These are phyloP conservation scores for Monosporascus sp. DNA, from an alignment of 2,329 filamentous ascomycete species.

Conservation along the genomic window DNA sequence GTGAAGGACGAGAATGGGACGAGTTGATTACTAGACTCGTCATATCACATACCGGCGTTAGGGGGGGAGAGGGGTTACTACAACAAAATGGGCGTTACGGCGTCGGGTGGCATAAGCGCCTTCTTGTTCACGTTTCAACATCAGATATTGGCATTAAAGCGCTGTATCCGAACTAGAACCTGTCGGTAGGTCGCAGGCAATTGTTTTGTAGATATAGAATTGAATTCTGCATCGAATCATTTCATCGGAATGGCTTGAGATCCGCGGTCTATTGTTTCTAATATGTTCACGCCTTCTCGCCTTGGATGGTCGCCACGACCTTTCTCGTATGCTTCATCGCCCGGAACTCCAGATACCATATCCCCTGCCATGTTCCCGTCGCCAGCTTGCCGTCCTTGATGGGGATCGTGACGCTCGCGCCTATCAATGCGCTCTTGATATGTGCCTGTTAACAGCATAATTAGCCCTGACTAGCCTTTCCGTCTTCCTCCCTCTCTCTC, in stretches of 20 bases:
- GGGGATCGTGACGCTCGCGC: constrained; percentile 83
- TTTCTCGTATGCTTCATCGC: constrained; percentile 68
- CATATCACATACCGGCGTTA: background rate
- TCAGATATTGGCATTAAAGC: too few relatives aligned
- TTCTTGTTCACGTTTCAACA: background rate
- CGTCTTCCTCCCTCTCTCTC: too few relatives aligned
- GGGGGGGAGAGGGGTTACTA: background rate
- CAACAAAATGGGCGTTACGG: constrained; percentile 3
- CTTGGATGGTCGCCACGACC: constrained; percentile 91
- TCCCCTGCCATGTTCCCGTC: constrained; percentile 74
- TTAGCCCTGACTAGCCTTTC: too few relatives aligned
- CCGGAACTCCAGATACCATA: constrained; percentile 93
- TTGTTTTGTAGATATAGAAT: too few relatives aligned
- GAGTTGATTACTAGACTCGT: constrained; percentile 5
- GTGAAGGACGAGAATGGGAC: constrained; percentile 20
- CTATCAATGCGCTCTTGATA: constrained; percentile 85
- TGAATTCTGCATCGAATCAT: too few relatives aligned
- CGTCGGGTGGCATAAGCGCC: background rate
- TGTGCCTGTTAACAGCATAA: constrained; percentile 52
- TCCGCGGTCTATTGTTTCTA: background rate
- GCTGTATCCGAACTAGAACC: too few relatives aligned
- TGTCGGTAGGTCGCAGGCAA: too few relatives aligned
- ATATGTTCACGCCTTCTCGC: constrained; percentile 54
- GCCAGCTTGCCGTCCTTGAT: constrained; percentile 78
- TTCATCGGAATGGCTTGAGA: background rate